phyloP scores from a whole-genome alignment of 805 yeast species.

The Wickerhamomyces silvicola region DNA sequence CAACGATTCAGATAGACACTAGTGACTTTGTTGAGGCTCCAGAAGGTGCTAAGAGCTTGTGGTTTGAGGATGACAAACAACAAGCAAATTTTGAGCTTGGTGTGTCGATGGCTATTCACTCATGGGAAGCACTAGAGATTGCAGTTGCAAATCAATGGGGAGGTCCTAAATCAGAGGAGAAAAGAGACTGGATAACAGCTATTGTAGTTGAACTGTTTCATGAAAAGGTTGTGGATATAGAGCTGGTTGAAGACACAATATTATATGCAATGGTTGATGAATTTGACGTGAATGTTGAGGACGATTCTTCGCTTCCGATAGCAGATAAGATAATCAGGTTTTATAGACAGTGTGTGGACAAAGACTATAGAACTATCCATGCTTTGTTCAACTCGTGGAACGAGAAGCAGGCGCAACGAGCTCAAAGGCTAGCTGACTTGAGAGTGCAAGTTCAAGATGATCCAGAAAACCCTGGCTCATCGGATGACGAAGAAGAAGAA shows the following conservation, averaged over 20 bases:
- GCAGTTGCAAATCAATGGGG: constrained; percentile 97
- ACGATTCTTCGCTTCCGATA: constrained; percentile 74
- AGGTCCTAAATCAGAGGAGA: constrained; percentile 83
- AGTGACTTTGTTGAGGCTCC: constrained; percentile 51
- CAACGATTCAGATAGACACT: too few relatives aligned
- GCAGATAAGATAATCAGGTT: constrained; percentile 60
- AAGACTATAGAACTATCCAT: constrained; percentile 52
- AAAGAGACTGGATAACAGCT: constrained; percentile 92
- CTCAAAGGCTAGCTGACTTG: constrained; percentile 21
- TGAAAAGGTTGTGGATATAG: constrained; percentile 63
- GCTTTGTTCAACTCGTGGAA: constrained; percentile 53
- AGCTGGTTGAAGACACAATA: constrained; percentile 77
- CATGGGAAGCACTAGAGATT: constrained; percentile 81
- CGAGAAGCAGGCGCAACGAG: constrained; percentile 39
- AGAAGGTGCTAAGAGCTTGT: constrained; percentile 31
- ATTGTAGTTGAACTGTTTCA: constrained; percentile 72
- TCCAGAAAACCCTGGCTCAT: constrained; percentile 54
- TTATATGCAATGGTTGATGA: constrained; percentile 92
- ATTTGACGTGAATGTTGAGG: constrained; percentile 83
- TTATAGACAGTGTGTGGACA: constrained; percentile 56
- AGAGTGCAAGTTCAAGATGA: constrained; percentile 49
- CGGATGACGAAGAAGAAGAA: constrained; percentile 31
- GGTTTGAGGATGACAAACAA: constrained; percentile 51
- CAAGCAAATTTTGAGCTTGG: constrained; percentile 90
- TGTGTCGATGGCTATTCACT: constrained; percentile 81